Evolutionary conservation across 306 rosid species (phyloP), one percentile per base, ranked within the genome.

Genomic region (Ochetophila trinervis): DNA sequence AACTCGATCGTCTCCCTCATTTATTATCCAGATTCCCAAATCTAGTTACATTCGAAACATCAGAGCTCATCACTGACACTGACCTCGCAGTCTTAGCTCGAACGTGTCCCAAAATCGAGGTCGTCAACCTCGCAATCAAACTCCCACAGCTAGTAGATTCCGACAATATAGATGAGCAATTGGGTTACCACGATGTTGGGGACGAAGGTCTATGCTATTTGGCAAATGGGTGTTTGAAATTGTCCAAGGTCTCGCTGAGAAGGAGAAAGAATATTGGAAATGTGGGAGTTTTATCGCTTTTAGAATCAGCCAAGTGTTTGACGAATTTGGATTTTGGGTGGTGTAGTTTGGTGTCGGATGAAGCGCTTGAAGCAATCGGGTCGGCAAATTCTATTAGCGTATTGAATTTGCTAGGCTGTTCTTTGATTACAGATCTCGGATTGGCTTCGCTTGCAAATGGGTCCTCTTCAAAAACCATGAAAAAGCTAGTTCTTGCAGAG

Each of bases 391-490:
- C 56, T 18, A 49, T 79, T 5, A 12, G 47, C 5, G 8, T 27
- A 50, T 73, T 79, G 74, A 74, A 62, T 66, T n/a, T 74, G 60
- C 54, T 53, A 50, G 56, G 71, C 5, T 79, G 79, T 40, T 24
- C 62, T 0, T 22, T 40, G 55, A 61, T 74, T 36, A 79, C 79
- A 17, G 70, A 78, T 69, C 37, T 16, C 10, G 79, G 73, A 9
- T 54, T 78, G 32, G 30, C 34, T 34, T 69, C 19, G 49, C 40
- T 74, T 24, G 70, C 67, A 16, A 69, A 18, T 13, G 76, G 76
- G 30, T 20, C 76, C 22, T 59, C 64, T 7, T 69, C 79, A 0
- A 74, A 58, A 60, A 58, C 78, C 19, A 9, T 73, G 44, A 69
- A 48, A 22, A 69, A n/a, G 35, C 21, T 78, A 52, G 37, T 53